Evolutionary conservation across 345 rosid genomes (phyloP).

Genomic region (Heritiera littoralis): DNA sequence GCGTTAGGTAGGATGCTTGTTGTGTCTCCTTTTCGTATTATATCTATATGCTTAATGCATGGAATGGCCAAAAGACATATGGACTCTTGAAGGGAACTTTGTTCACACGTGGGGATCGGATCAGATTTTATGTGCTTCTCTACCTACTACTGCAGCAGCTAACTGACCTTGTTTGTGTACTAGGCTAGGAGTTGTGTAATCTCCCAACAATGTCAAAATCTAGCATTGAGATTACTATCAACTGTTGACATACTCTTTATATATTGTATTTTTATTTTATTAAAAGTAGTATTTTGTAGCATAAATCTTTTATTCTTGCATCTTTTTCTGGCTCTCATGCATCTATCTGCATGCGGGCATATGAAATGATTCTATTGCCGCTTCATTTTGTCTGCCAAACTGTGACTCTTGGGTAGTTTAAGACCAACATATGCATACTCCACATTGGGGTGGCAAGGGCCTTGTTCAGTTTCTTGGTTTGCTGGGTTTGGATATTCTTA

Average conservation of each 20-base stretch:
- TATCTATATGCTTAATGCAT: slow-evolving; percentile 20
- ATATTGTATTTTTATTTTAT: not conserved
- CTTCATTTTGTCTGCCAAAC: too few relatives aligned
- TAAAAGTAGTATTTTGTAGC: slow-evolving; percentile 11
- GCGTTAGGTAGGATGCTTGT: not conserved
- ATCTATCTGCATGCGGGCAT: not conserved
- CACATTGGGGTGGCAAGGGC: not conserved
- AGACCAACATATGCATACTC: not conserved
- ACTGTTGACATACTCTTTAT: slow-evolving; percentile 11
- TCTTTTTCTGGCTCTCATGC: not conserved
- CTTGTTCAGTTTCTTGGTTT: slow-evolving; percentile 4
- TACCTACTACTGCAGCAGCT: slow-evolving; percentile 21
- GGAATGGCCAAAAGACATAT: slow-evolving; percentile 23
- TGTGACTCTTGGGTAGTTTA: too few relatives aligned
- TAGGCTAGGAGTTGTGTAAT: slow-evolving; percentile 30
- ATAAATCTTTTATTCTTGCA: not conserved
- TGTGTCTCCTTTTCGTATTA: slow-evolving; percentile 25
- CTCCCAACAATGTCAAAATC: slow-evolving; percentile 12
- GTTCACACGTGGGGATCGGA: slow-evolving; percentile 20
- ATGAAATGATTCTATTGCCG: not conserved
- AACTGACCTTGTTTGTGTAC: slow-evolving; percentile 29
- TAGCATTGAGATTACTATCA: slow-evolving; percentile 13
- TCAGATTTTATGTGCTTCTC: slow-evolving; percentile 17
- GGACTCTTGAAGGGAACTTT: slow-evolving; percentile 16
- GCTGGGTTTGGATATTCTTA: not conserved